Base-by-base conservation (phyloP, 768 basidiomycete species). In the Kwoniella newhampshirensis region DNA sequence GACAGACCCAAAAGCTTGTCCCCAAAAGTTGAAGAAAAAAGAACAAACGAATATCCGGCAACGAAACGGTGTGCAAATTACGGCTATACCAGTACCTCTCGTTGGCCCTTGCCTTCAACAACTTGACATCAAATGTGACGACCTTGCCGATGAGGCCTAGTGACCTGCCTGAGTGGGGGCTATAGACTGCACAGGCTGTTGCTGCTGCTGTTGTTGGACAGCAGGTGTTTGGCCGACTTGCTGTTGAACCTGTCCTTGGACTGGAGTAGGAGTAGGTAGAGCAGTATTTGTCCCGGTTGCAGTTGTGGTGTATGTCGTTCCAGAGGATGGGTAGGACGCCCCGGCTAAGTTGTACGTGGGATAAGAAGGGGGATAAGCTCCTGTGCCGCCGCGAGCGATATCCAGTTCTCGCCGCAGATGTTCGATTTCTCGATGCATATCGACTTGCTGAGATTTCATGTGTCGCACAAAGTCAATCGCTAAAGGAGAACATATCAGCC, bases 401-500 rank as follows among this genome's bases (percentile, higher is more conserved):
- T 84, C 88, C 46, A 89, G 70, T 74, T 92, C 90, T 65, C 87
- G 85, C 68, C 87, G 81, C 56, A 91, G 77, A 75, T 85, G 80
- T 41, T 90, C 89, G 40, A 91, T 81, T 74, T 92, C 89, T 58
- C 87, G 82, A 1, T 80, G 79, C 85, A 91, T 84, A 39, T 88
- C 86, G 68, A 86, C 83, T 70, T 89, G 85, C 51, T 79, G 82
- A 59, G 85, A 83, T 76, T 93, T 93, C 64, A 94, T 79, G 53
- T 84, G 83, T 30, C 79, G 76, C 45, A 96, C 88, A 78, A 88
- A 91, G 76, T 94, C 91, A 70, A 94, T 91, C 26, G 92, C 91
- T 79, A 46, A 17, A 44, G 54, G 40, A 26, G 36, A 44, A 26
- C 18, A 44, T 46, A 35, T 39, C 21, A 49, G 20, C 44, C 17